Percentiles rank a stretch among this genome's conserved stretches.
These are phyloP conservation scores for Lupinus albus DNA, from an alignment of 306 rosid genomes.

Conservation along the genomic window DNA sequence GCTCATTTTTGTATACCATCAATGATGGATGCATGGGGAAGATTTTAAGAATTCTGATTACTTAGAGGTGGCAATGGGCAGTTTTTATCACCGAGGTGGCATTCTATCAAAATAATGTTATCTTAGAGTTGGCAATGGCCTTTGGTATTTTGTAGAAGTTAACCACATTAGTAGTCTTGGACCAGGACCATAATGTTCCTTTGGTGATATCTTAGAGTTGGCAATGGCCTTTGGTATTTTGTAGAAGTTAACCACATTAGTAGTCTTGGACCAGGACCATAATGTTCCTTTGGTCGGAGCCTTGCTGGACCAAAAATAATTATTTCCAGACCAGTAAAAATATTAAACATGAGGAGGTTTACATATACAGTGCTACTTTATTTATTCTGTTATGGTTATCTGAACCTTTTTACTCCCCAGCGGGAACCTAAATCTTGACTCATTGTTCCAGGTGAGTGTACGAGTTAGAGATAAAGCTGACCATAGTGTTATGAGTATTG, in stretches of 20 bases:
- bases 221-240: slow-evolving; percentile 5
- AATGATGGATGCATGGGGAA: background rate
- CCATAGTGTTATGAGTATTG: slow-evolving; percentile 65
- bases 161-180: background rate
- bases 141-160: slow-evolving; percentile 11
- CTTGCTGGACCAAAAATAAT: background rate
- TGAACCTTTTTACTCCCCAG: background rate
- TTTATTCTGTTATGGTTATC: slow-evolving; percentile 12
- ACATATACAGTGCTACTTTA: background rate
- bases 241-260: background rate
- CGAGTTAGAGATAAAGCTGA: slow-evolving; percentile 76
- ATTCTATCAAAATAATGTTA: background rate
- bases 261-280: background rate
- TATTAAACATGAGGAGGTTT: background rate
- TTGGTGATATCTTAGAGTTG: background rate
- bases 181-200: background rate
- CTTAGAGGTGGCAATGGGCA: background rate
- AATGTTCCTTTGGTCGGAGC: background rate
- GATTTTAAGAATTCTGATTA: slow-evolving; percentile 15
- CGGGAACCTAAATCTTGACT: slow-evolving; percentile 38
- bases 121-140: background rate
- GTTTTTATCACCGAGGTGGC: background rate
- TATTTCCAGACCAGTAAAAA: background rate
- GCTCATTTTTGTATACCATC: background rate
- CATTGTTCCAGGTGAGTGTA: slow-evolving; percentile 81